A percentile compares a stretch with the other conserved stretches of the same genome.
phyloP scores from a whole-genome alignment of 371 early-diverging fungal genomes.

The Apophysomyces trapeziformis region DNA sequence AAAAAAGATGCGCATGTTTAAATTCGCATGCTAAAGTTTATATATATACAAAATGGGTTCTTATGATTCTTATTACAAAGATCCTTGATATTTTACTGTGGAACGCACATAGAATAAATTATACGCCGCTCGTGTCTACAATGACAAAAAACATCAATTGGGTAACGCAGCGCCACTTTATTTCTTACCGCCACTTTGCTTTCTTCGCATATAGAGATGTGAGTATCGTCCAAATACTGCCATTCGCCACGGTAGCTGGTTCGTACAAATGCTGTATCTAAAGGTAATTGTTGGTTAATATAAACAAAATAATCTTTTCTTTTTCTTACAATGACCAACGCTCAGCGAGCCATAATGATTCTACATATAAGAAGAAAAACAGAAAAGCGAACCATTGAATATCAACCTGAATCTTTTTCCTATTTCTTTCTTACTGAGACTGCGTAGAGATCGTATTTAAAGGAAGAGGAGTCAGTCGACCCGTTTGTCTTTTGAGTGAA shows the following conservation, averaged over 20 bases:
- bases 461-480: conserved; percentile 44
- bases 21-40: not conserved
- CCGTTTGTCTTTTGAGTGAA: conserved; percentile 32
- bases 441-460: conserved; percentile 86
- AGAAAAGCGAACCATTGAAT: no score
- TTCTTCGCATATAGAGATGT: conserved; percentile 72
- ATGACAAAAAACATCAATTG: not conserved
- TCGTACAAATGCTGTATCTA: conserved; percentile 87
- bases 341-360: conserved; percentile 93
- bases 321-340: conserved; percentile 82
- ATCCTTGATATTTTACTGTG: conserved; percentile 24
- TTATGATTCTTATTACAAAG: not conserved
- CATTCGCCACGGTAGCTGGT: conserved; percentile 81
- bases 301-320: not conserved
- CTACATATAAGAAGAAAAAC: conserved; percentile 18
- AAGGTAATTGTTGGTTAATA: not conserved
- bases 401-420: no score
- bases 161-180: not conserved
- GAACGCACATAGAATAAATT: conserved; percentile 34
- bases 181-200: conserved; percentile 63
- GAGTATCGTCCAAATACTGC: conserved; percentile 94
- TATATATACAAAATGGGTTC: conserved; percentile 1
- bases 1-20: no score
- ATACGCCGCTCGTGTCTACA: conserved; percentile 32
- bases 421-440: conserved; percentile 69